Evolutionary conservation across 108 stramenopile species (phyloP).

Genomic region (Phaeodactylum tricornutum): DNA sequence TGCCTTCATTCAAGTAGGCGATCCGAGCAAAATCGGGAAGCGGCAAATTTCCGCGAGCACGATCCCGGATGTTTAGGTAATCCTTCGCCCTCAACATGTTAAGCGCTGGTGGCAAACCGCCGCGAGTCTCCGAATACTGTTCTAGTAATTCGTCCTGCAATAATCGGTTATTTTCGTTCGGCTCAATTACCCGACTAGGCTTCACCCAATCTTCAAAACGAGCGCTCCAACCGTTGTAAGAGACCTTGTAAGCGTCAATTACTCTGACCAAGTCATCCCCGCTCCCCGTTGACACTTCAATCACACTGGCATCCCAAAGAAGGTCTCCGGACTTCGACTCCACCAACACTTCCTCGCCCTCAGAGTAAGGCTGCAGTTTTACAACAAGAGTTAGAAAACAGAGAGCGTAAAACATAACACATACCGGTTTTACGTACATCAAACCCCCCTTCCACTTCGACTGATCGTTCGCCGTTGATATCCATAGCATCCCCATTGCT

Average conservation of each 20-base stretch:
- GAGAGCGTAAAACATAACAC: neutral
- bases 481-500: neutral
- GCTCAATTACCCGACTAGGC: conserved; percentile 49
- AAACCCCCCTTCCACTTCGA: conserved; percentile 5
- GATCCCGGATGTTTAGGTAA: conserved; percentile 39
- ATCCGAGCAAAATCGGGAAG: conserved; percentile 47
- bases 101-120: conserved; percentile 33
- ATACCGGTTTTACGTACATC: conserved; percentile 2
- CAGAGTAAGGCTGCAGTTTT: conserved; percentile 25
- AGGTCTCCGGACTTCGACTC: conserved; percentile 46
- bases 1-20: conserved; percentile 14
- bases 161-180: conserved; percentile 45
- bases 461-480: neutral
- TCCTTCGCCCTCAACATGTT: conserved; percentile 37
- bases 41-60: conserved; percentile 33
- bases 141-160: conserved; percentile 45
- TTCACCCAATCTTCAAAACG: conserved; percentile 80
- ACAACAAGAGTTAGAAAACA: neutral
- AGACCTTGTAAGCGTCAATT: conserved; percentile 52
- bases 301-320: conserved; percentile 62
- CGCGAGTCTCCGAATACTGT: conserved; percentile 15
- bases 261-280: conserved; percentile 22
- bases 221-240: conserved; percentile 72
- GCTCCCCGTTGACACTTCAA: conserved; percentile 32
- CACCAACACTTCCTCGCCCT: conserved; percentile 64